These are phyloP conservation scores for Cymbopogon flexuosus DNA, from an alignment of 202 grass and related monocot species.

Conservation along the genomic window DNA sequence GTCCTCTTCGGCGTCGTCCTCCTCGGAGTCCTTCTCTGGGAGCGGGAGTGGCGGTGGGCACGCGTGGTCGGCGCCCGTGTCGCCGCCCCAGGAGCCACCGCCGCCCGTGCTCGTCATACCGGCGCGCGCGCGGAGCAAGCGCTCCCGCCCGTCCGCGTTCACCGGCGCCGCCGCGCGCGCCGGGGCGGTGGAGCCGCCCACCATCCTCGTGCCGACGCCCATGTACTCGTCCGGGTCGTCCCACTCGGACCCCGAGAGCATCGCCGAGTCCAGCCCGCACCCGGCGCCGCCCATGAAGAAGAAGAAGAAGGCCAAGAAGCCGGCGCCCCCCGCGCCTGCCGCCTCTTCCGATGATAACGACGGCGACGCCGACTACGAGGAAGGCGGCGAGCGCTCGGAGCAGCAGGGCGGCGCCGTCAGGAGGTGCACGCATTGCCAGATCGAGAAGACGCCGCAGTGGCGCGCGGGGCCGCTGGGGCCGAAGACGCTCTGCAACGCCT, in stretches of 20 bases:
- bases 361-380: constrained; percentile 44
- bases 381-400: constrained; percentile 30
- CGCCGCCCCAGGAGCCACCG: constrained; percentile 46
- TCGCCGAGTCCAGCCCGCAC: constrained; percentile 47
- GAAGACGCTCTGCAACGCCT: constrained; percentile 99
- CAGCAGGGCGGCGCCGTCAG: constrained; percentile 39
- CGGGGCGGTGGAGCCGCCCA: constrained; percentile 21
- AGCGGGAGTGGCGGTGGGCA: constrained; percentile 33
- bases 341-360: constrained; percentile 18
- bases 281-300: constrained; percentile 47
- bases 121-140: constrained; percentile 78
- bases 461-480: constrained; percentile 84
- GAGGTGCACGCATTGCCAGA: constrained; percentile 96
- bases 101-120: constrained; percentile 52
- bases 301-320: constrained; percentile 58
- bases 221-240: constrained; percentile 40
- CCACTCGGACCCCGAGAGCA: constrained; percentile 56
- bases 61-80: constrained; percentile 44
- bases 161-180: constrained; percentile 17
- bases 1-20: constrained; percentile 57
- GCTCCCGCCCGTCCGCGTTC: constrained; percentile 52
- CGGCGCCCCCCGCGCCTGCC: background rate
- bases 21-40: constrained; percentile 67
- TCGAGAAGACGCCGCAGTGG: constrained; percentile 98
- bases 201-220: constrained; percentile 44